Evolutionary conservation across 257 asterid species (phyloP), one percentile per base, ranked within the genome.

Genomic region (Forsythia viridissima): DNA sequence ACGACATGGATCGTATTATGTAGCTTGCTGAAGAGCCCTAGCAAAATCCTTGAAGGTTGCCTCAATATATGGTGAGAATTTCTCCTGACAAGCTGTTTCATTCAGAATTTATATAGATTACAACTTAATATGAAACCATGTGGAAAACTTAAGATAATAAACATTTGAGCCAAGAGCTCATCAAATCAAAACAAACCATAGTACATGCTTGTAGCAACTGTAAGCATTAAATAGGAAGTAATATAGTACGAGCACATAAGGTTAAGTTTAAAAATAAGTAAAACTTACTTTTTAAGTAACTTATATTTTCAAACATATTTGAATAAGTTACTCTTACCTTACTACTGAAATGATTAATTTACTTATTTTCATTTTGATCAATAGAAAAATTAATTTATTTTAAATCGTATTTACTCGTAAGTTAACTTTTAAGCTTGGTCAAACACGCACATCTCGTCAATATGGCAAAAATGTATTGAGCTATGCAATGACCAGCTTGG

Each of bases 11-110:
- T 93, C 98, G 72, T 82, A 86, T 80, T 92, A 97, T 8, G 97
- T 92, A 73, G 99, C 99, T 84, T 93, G 99, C 43, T 97, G 90
- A 77, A 95, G 97, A 81, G 99, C 99, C 89, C 99, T 91, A 36
- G 97, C 99, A 72, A 95, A 95, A 41, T 98, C 98, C 89, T 93
- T 95, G 89, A 95, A 95, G 74, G 99, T 93, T 51, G 99, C 99
- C 91, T 95, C 98, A 61, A 95, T 92, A 95, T 93, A 86, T 92
- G 99, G 87, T 95, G 99, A 84, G 99, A 93, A 83, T 95, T 93
- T 84, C 79, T 92, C 55, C 98, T 98, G 70, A 94, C 91, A 70
- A 95, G 96, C 99, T 95, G 83, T 78, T 74, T 75, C 74, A 72
- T 77, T 67, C 66, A 82, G 63, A 71, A 55, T 24, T 24, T 36